Evolutionary conservation across 371 early-diverging fungal genomes (phyloP).

Genomic region (Coemansia sp.): DNA sequence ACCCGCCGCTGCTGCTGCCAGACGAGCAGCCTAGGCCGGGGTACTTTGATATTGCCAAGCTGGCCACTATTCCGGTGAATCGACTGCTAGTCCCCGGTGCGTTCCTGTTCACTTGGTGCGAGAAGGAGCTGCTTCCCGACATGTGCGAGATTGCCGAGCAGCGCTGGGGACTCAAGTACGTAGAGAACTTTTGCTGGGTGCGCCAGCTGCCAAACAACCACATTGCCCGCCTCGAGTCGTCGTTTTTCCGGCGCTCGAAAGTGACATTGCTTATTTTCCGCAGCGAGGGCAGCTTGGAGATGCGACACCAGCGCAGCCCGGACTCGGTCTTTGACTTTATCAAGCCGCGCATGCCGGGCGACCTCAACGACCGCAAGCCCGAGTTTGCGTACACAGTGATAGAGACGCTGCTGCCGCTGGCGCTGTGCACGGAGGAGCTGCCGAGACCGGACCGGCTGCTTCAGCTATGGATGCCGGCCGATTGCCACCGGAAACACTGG

Average conservation of each 20-base stretch:
- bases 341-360: constrained; percentile 63
- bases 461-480: constrained; percentile 62
- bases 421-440: constrained; percentile 63
- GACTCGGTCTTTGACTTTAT: constrained; percentile 92
- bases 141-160: constrained; percentile 66
- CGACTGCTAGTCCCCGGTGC: constrained; percentile 67
- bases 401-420: constrained; percentile 83
- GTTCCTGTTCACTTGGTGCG: constrained; percentile 89
- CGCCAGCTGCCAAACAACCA: constrained; percentile 78
- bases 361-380: constrained; percentile 77
- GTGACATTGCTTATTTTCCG: constrained; percentile 85
- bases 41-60: constrained; percentile 35
- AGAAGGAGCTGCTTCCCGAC: constrained; percentile 83
- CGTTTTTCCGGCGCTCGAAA: constrained; percentile 81
- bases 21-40: constrained; percentile 67
- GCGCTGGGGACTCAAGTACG: constrained; percentile 88
- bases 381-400: constrained; percentile 79
- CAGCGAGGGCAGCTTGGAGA: constrained; percentile 80
- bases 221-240: constrained; percentile 63
- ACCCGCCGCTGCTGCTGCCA: constrained; percentile 80
- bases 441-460: constrained; percentile 66
- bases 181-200: constrained; percentile 95
- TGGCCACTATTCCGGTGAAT: constrained; percentile 41
- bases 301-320: constrained; percentile 89
- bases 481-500: constrained; percentile 46